phyloP scores from a whole-genome alignment of 2,329 filamentous ascomycete species.

The Monosporascus sp. region DNA sequence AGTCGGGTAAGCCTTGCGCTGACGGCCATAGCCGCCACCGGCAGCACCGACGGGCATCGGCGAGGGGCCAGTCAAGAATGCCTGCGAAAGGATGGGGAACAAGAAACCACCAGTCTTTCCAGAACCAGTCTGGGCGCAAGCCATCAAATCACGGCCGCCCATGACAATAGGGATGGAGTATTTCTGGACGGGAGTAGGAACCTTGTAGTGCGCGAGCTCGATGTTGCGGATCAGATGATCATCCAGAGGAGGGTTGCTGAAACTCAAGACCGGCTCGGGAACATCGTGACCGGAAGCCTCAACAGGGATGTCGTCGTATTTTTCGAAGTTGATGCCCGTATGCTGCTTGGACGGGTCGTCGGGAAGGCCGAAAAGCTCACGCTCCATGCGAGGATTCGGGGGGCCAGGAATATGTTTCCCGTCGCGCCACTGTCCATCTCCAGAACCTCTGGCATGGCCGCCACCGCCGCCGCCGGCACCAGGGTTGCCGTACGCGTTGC shows the following conservation, averaged over 20 bases:
- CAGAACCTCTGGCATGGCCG: slow-evolving; percentile 68
- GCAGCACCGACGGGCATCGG: slow-evolving; percentile 55
- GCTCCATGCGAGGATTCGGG: slow-evolving; percentile 82
- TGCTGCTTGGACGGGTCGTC: slow-evolving; percentile 95
- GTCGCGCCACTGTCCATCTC: slow-evolving; percentile 93
- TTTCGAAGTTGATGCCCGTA: slow-evolving; percentile 99
- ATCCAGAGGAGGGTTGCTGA: slow-evolving; percentile 92
- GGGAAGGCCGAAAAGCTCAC: slow-evolving; percentile 85
- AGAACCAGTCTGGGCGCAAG: slow-evolving; percentile 98
- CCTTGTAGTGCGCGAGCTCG: slow-evolving; percentile 86
- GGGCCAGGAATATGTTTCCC: slow-evolving; percentile 94
- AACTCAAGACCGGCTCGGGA: slow-evolving; percentile 82
- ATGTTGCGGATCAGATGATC: slow-evolving; percentile 93
- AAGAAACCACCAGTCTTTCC: slow-evolving; percentile 99
- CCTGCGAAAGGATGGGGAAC: slow-evolving; percentile 98
- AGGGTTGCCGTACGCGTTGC: slow-evolving; percentile 56
- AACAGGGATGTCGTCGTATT: slow-evolving; percentile 99
- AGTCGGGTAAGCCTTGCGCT: slow-evolving; percentile 96
- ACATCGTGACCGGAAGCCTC: slow-evolving; percentile 93
- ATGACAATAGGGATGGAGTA: slow-evolving; percentile 99
- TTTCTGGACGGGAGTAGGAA: slow-evolving; percentile 96
- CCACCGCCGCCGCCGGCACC: slow-evolving; percentile 40
- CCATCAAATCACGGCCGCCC: slow-evolving; percentile 96
- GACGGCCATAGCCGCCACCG: slow-evolving; percentile 74
- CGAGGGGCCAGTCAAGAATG: slow-evolving; percentile 84